These are phyloP conservation scores for Lentinula raphanica DNA, from an alignment of 768 basidiomycete genomes.

Conservation along the genomic window DNA sequence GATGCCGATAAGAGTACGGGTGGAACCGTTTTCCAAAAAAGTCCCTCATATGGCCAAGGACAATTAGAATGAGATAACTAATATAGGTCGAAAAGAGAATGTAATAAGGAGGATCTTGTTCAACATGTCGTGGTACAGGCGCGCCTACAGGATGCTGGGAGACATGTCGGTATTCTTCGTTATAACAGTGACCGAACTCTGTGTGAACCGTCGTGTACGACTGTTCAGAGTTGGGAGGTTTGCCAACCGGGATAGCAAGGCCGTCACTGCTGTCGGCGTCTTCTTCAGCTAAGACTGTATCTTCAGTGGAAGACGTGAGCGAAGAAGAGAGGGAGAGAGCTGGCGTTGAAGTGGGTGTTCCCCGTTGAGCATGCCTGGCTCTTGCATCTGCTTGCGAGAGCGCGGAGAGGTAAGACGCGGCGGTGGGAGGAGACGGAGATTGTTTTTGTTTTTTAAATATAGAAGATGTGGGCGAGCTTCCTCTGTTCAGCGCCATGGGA, in stretches of 20 bases:
- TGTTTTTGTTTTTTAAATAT: slow-evolving; percentile 57
- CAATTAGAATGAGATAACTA: slow-evolving; percentile 88
- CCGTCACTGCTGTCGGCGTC: slow-evolving; percentile 49
- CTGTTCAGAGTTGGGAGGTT: slow-evolving; percentile 79
- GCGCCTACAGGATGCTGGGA: slow-evolving; percentile 54
- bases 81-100: slow-evolving; percentile 48
- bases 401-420: slow-evolving; percentile 56
- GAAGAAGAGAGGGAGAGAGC: slow-evolving; percentile 73
- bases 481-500: slow-evolving; percentile 58
- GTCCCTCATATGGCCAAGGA: slow-evolving; percentile 89
- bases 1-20: slow-evolving; percentile 66
- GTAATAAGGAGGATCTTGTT: slow-evolving; percentile 89
- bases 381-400: slow-evolving; percentile 65
- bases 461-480: slow-evolving; percentile 38
- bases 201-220: slow-evolving; percentile 75
- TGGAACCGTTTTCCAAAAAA: slow-evolving; percentile 86
- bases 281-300: slow-evolving; percentile 54
- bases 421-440: slow-evolving; percentile 38
- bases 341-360: slow-evolving; percentile 61
- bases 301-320: slow-evolving; percentile 62
- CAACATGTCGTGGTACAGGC: slow-evolving; percentile 48
- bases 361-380: slow-evolving; percentile 41
- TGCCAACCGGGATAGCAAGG: slow-evolving; percentile 47
- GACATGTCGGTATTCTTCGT: slow-evolving; percentile 65
- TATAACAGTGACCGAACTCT: slow-evolving; percentile 89